Evolutionary conservation across 345 rosid genomes (phyloP), one percentile per base, ranked within the genome.

Genomic region (Geranium rotundifolium): DNA sequence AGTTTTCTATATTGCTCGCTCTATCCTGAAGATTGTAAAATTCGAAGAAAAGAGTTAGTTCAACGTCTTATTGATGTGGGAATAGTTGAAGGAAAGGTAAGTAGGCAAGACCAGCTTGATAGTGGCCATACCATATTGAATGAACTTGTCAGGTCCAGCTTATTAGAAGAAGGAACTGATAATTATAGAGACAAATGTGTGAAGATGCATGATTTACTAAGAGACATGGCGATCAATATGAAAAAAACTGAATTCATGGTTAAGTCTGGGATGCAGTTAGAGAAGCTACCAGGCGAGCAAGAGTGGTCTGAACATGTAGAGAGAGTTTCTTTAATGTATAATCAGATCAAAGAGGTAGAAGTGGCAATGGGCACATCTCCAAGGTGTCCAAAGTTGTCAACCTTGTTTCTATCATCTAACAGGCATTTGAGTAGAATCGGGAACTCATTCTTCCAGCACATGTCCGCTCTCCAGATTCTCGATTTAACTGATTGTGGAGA

Each of bases 1-100:
- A 63, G 76, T 37, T 68, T 73, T 52, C 14, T 69, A 2, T 69
- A 69, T 54, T 58, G 72, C 55, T 27, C 73, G 3, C n/a, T 73
- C 54, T 65, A 60, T 58, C 67, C 71, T 1, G 69, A 61, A n/a
- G 69, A 57, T 3, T 29, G 54, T 31, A 3, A 16, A 27, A 67
- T 71, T 17, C 5, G 10, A 0, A 46, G 17, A 7, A 29, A 30
- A 14, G 59, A 56, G 16, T 30, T 76, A 27, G 62, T 72, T 6
- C 52, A 20, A 0, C 46, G 6, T 31, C 64, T 56, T 57, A 66
- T 76, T 37, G 56, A 16, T 1, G 74, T 60, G 10, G 74, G 74
- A 19, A 17, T 67, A 0, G 19, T 69, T 1, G 39, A 54, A 1
- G 34, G 58, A 15, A 7, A 19, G 6, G n/a, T 0, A 27, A 29